Conservation (phyloP, 73 alveolate species). For the Effrenium voratum region DNA sequence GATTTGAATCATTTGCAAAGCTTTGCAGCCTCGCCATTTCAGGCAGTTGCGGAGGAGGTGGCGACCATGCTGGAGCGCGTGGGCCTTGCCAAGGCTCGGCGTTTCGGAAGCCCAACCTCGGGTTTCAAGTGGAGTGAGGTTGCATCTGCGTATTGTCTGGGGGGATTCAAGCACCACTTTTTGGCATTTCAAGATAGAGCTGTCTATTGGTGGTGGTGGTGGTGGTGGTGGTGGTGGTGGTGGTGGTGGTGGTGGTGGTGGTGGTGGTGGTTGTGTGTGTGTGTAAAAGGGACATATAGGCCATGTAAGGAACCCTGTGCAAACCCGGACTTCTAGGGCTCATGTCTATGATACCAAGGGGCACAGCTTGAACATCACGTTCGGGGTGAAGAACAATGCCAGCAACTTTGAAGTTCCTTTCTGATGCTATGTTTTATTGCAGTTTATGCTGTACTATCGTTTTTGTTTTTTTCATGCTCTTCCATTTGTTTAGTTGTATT, state of each 20-base stretch:
- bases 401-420: background rate
- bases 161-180: no score
- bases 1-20: background rate
- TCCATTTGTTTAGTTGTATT: background rate
- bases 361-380: no score
- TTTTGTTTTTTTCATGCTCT: background rate
- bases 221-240: no score
- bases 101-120: background rate
- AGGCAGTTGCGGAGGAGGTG: conserved; percentile 64
- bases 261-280: no score
- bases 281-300: no score
- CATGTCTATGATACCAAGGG: no score
- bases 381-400: no score
- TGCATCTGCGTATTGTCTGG: background rate
- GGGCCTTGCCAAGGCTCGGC: conserved; percentile 84
- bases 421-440: background rate
- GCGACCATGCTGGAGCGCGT: conserved; percentile 68
- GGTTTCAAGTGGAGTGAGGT: background rate
- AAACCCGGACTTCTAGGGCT: no score
- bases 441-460: background rate
- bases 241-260: no score
- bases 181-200: no score
- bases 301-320: no score
- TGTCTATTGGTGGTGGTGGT: no score
- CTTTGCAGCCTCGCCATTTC: background rate